These are phyloP conservation scores for Rutstroemia sp. DNA, from an alignment of 2,329 filamentous ascomycete genomes.

Conservation along the genomic window DNA sequence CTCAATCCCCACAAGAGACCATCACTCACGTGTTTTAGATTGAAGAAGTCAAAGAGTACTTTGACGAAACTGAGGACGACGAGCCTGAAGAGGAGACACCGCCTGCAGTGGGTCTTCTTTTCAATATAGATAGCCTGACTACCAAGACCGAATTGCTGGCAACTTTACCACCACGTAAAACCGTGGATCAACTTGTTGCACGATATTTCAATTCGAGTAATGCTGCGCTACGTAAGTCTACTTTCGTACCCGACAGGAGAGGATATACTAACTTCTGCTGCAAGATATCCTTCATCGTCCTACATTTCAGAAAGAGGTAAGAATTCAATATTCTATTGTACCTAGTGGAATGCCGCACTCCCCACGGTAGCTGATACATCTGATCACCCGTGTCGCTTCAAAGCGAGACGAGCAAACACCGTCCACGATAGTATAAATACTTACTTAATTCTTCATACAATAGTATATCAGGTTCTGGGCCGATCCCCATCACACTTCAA, in stretches of 20 bases:
- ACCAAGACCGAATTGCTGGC: slow-evolving; percentile 40
- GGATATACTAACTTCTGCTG: background rate
- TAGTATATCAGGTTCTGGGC: slow-evolving; percentile 45
- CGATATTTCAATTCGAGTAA: slow-evolving; percentile 47
- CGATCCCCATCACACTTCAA: slow-evolving; percentile 32
- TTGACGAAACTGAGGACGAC: slow-evolving; percentile 36
- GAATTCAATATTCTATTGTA: background rate
- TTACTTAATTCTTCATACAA: background rate
- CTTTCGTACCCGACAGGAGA: no score
- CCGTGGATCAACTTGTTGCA: slow-evolving; percentile 44
- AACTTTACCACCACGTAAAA: slow-evolving; percentile 38
- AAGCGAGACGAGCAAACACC: no score
- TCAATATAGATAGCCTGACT: slow-evolving; percentile 30
- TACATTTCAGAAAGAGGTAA: slow-evolving; percentile 40
- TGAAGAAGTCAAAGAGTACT: slow-evolving; percentile 51
- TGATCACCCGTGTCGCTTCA: no score
- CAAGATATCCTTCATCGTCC: slow-evolving; percentile 47
- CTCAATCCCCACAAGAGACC: background rate
- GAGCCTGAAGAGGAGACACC: slow-evolving; percentile 28
- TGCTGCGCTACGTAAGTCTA: slow-evolving; percentile 41
- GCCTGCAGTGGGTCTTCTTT: slow-evolving; percentile 31
- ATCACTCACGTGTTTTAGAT: slow-evolving; percentile 36
- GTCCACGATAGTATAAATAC: no score
- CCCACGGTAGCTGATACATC: background rate
- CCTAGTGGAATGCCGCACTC: background rate